Evolutionary conservation across 257 asterid genomes (phyloP), one percentile per base, ranked within the genome.

Genomic region (Solanum lignicaule): DNA sequence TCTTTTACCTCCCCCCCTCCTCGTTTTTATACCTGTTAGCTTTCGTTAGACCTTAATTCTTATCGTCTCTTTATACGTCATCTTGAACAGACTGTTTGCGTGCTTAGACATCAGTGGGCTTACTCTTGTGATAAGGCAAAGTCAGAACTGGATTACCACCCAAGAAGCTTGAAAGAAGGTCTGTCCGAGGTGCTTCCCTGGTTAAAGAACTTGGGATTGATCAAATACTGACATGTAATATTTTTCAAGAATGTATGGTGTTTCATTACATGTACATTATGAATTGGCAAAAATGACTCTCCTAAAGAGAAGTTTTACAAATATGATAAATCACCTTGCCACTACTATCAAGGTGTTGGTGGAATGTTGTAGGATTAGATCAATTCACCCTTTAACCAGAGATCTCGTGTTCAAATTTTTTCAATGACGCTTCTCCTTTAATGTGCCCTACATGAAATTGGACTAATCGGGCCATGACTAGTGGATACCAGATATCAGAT

Each of bases 31-130:
- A 14, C 38, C 20, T 11, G 55, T 15, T 81, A 46, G 85, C 85
- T 16, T 81, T 33, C 20, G 10, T 29, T 81, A 20, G 62, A 65
- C 20, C 79, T 65, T 58, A 25, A 65, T 60, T 86, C 85, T 88
- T 71, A 87, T 86, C 43, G 23, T 85, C 33, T 83, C 20, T 62
- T 43, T 55, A 18, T 89, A 73, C 23, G 9, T 62, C 75, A 41
- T 65, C 16, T 86, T 87, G 91, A 87, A 89, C 96, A 96, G 99
- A 91, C 92, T 7, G 98, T 92, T 46, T 38, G 87, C 2, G 93
- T 94, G 78, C 94, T 96, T 25, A 88, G 95, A 87, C 98, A 94
- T 90, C 96, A 94, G 85, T 96, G 98, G 98, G 98, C 98, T 32
- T 96, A 94, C 92, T 91, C 89, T 18, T 96, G 96, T 85, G 96